Evolutionary conservation across 192 early-diverging fungal species (phyloP), one percentile per base, ranked within the genome.

Genomic region (Globomyces pollinis-pini): DNA sequence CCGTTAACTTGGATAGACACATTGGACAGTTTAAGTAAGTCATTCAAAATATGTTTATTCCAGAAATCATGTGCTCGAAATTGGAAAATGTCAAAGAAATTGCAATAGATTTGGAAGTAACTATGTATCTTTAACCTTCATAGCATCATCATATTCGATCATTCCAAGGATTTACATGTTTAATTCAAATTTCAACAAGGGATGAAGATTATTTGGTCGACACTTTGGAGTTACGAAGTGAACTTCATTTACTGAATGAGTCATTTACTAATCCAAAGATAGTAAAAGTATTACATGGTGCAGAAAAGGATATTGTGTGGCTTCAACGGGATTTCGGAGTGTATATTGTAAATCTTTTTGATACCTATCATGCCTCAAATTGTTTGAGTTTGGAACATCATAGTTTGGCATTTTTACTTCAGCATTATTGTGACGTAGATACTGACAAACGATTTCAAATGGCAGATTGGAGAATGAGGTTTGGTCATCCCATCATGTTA

Each of bases 401-500:
- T 60, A 83, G 86, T 30, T 73, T 95, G 32, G 91, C 91, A 0
- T 87, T 85, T 63, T 61, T 99, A 36, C 68, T 99, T 29, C 76
- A 86, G 35, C 60, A 70, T 16, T 95, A 91, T 64, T 90, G 90
- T 66, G 61, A 79, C 18, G 80, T 87, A 21, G 77, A 83, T 39
- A 85, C 93, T 0, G 90, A 99, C 70, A 99, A 99, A 61, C 75
- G 80, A 63, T 96, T 90, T 69, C 96, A 99, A 73, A 65, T 91
- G 47, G 94, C 93, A 16, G 96, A 99, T 70, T 99, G 96, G 96
- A 73, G 96, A 60, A 88, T 97, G 54, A 75, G 94, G 83, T 86
- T 72, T 65, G n/a, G 26, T 38, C 20, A 24, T 41, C 18, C 3
- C 38, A 68, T 9, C 28, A 26, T 5, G 2, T n/a, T 26, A 20